Evolutionary conservation across 768 basidiomycete species (phyloP).

Genomic region (Russula foetens): DNA sequence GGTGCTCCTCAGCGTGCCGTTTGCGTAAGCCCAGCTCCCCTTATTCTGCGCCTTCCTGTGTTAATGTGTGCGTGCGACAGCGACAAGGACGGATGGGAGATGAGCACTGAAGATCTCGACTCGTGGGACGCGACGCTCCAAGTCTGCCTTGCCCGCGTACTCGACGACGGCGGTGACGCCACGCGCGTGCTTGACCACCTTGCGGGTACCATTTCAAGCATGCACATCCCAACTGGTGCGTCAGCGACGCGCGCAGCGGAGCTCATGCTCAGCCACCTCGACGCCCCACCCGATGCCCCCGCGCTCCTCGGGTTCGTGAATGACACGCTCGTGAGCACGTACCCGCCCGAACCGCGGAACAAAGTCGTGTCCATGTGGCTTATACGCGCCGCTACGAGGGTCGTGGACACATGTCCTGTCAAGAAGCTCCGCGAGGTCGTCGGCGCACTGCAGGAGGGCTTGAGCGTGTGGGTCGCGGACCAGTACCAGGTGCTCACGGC

Average conservation of each 20-base stretch:
- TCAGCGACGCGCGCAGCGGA: constrained; percentile 53
- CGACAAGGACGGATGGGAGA: constrained; percentile 37
- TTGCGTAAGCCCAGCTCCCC: constrained; percentile 37
- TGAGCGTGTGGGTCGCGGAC: constrained; percentile 59
- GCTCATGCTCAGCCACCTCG: constrained; percentile 46
- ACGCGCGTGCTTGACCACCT: constrained; percentile 47
- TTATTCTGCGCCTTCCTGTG: neutral
- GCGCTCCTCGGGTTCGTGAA: constrained; percentile 51
- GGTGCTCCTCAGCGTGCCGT: constrained; percentile 52
- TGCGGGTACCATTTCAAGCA: constrained; percentile 37
- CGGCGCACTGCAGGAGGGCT: constrained; percentile 43
- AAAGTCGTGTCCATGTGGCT: constrained; percentile 55
- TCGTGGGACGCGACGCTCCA: constrained; percentile 54
- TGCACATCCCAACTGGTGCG: constrained; percentile 31
- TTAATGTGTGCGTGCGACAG: constrained; percentile 17
- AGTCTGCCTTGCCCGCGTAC: constrained; percentile 43
- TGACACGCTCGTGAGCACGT: constrained; percentile 49
- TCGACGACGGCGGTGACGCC: constrained; percentile 52
- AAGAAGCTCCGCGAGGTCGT: constrained; percentile 40
- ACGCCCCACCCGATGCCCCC: constrained; percentile 48
- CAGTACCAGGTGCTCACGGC: constrained; percentile 40
- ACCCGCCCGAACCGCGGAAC: constrained; percentile 55
- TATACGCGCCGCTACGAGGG: constrained; percentile 42
- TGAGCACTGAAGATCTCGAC: constrained; percentile 44
- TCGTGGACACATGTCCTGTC: constrained; percentile 49